A percentile compares a stretch with the other conserved stretches of the same genome.
Conservation (phyloP, 371 early-diverging fungal genomes). For the Apophysomyces elegans region DNA sequence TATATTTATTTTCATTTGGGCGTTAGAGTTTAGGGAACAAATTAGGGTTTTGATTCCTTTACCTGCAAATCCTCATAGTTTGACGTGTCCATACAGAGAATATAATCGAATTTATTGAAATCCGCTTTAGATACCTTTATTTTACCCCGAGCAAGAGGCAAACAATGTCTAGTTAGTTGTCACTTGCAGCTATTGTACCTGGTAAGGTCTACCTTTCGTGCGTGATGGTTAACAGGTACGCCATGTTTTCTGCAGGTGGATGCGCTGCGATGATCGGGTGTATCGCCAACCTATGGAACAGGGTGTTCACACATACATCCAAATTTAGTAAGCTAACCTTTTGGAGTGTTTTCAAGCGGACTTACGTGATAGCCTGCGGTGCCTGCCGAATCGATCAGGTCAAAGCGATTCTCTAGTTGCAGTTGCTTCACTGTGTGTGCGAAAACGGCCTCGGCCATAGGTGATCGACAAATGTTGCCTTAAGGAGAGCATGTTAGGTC, state of each 20-base stretch:
- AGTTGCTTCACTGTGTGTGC: slow-evolving; percentile 66
- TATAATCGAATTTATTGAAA: slow-evolving; percentile 79
- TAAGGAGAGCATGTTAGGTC: slow-evolving; percentile 2
- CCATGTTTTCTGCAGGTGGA: slow-evolving; percentile 74
- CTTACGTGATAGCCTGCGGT: slow-evolving; percentile 83
- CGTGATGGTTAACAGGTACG: slow-evolving; percentile 82
- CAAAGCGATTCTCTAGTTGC: slow-evolving; percentile 62
- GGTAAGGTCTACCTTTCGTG: slow-evolving; percentile 51
- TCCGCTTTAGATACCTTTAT: slow-evolving; percentile 56
- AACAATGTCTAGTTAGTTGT: not conserved
- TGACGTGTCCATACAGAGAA: slow-evolving; percentile 86
- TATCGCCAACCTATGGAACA: slow-evolving; percentile 59
- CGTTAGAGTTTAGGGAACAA: slow-evolving; percentile 7
- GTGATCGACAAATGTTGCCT: slow-evolving; percentile 90
- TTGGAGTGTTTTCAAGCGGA: not conserved
- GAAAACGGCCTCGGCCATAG: slow-evolving; percentile 95
- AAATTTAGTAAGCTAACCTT: not conserved
- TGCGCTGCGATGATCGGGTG: slow-evolving; percentile 76
- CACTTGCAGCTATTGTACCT: not conserved
- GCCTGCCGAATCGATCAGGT: slow-evolving; percentile 86
- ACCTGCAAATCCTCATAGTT: slow-evolving; percentile 78
- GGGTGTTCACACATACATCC: not conserved
- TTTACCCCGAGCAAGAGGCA: not conserved
- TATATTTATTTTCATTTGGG: slow-evolving; percentile 12
- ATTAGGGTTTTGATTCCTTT: slow-evolving; percentile 13